These are phyloP conservation scores for Fraxinus anomala DNA, from an alignment of 257 asterid species.

Conservation along the genomic window DNA sequence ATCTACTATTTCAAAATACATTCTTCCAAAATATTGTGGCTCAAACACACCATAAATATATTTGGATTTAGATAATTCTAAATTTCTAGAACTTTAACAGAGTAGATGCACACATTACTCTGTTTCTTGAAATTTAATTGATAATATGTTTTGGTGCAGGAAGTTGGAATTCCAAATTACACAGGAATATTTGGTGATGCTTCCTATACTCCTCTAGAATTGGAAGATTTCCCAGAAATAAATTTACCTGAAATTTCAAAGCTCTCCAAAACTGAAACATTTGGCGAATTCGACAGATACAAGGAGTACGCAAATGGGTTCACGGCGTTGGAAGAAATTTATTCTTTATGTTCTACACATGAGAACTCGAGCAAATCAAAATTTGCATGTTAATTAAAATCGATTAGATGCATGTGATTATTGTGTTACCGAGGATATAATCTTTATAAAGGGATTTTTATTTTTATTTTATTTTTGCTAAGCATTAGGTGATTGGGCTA, in stretches of 20 bases:
- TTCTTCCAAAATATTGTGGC: no score
- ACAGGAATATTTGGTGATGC: slow-evolving; percentile 29
- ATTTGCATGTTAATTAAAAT: slow-evolving; percentile 31
- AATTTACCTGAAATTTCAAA: slow-evolving; percentile 28
- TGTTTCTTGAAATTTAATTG: neutral
- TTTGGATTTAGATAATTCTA: neutral
- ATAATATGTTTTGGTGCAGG: slow-evolving; percentile 33
- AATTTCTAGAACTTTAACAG: neutral
- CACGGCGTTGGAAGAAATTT: slow-evolving; percentile 46
- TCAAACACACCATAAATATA: no score
- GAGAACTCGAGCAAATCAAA: slow-evolving; percentile 32
- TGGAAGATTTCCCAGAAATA: slow-evolving; percentile 51
- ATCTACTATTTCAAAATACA: no score
- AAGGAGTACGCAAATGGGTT: slow-evolving; percentile 33
- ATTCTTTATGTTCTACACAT: slow-evolving; percentile 39
- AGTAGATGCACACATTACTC: neutral
- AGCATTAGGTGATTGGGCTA: neutral
- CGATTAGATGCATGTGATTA: slow-evolving; percentile 8
- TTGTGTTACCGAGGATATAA: neutral
- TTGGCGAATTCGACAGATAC: slow-evolving; percentile 36
- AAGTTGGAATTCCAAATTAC: slow-evolving; percentile 27
- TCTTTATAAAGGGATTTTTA: neutral
- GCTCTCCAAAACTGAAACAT: neutral
- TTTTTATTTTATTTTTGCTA: neutral
- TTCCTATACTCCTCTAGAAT: slow-evolving; percentile 36